These are phyloP conservation scores for Ophiostoma triangulosporum DNA, from an alignment of 2,329 filamentous ascomycete species.

Conservation along the genomic window DNA sequence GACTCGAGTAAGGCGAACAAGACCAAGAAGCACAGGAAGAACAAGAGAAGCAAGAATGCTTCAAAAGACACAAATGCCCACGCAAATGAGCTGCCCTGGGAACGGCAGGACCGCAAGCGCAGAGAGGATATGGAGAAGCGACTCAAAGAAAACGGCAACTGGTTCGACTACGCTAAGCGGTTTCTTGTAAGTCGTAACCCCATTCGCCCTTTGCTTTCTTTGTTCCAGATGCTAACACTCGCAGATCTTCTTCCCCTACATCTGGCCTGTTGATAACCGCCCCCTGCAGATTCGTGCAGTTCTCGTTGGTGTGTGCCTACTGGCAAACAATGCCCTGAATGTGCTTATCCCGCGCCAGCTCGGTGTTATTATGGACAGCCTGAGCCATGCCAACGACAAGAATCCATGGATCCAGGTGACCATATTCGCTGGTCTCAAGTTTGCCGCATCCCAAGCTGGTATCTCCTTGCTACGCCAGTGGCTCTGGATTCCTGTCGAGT, in stretches of 20 bases:
- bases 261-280: slow-evolving; percentile 59
- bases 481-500: slow-evolving; percentile 45
- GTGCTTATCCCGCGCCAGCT: slow-evolving; percentile 70
- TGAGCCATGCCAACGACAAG: slow-evolving; percentile 36
- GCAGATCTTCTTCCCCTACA: slow-evolving; percentile 60
- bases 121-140: slow-evolving; percentile 51
- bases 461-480: slow-evolving; percentile 39
- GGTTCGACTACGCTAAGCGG: slow-evolving; percentile 62
- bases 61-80: slow-evolving; percentile 16
- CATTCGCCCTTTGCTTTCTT: neutral
- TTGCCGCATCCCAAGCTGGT: slow-evolving; percentile 41
- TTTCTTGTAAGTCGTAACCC: slow-evolving; percentile 38
- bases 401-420: slow-evolving; percentile 39
- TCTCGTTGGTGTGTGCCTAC: slow-evolving; percentile 52
- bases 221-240: neutral
- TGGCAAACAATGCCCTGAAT: slow-evolving; percentile 60
- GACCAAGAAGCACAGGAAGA: neutral
- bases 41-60: neutral
- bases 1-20: slow-evolving; percentile 9
- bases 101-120: slow-evolving; percentile 36
- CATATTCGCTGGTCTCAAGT: slow-evolving; percentile 35
- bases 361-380: slow-evolving; percentile 61
- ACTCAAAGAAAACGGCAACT: slow-evolving; percentile 61
- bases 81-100: slow-evolving; percentile 39
- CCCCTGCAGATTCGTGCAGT: slow-evolving; percentile 53